Base-by-base conservation (phyloP, 2,329 filamentous ascomycete genomes). In the Aureobasidium sp. region DNA sequence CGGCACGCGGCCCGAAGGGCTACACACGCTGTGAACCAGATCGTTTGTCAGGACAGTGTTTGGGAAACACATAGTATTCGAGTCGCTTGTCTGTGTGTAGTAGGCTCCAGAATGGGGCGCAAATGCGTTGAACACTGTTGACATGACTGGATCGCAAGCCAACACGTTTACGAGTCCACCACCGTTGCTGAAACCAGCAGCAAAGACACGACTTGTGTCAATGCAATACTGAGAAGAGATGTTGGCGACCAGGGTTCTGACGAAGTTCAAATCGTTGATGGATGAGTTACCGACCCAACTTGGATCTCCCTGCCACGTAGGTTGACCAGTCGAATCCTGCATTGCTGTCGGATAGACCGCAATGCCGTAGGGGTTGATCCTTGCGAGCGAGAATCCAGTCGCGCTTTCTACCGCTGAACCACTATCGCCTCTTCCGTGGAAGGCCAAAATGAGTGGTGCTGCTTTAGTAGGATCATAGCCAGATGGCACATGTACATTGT, bases 161-260 rank as follows among this genome's bases (percentile, higher is more conserved):
- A 82, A 73, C 2, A 76, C 67, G 27, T 73, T 75, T 7, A 74
- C 74, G 25, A 79, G 76, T 9, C 77, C 81, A 3, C 78, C 82
- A 5, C 81, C 82, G 50, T 84, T 82, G 65, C 76, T 83, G 64
- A 83, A 81, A 51, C 78, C 79, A 0, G 73, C 71, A 3, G 74
- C 74, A 62, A 79, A 81, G 45, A 81, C 71, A 10, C 74, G 75
- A 1, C 68, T 69, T 2, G 70, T 66, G 62, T 81, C 76, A 62
- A 81, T 71, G 65, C 78, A 81, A 66, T 77, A 78, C 57, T 41
- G 62, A 57, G 25, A 39, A 8, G 27, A 54, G 21, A 81, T 63
- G 30, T 76, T 65, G 32, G 72, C 67, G 36, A 78, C 66, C n/a
- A 80, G 69, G 55, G 76, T 74, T 7, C 73, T 64, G 16, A 73